phyloP scores from a whole-genome alignment of 345 rosid genomes.

The Lepidium didymum region DNA sequence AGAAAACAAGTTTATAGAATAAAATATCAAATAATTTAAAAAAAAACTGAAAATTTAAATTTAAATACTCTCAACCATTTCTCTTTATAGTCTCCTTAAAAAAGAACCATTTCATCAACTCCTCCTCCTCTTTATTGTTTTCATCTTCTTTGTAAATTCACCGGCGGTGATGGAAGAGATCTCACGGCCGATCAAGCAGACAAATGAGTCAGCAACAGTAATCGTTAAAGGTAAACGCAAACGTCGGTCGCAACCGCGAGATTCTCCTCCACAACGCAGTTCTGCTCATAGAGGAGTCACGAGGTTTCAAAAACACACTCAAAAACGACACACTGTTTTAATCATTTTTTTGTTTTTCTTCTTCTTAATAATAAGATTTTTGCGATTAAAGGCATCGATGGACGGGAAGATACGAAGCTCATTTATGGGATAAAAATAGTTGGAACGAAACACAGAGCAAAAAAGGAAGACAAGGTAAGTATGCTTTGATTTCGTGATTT shows the following conservation, averaged over 20 bases:
- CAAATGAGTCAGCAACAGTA: constrained; percentile 15
- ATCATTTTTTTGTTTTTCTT: background rate
- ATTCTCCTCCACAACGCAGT: constrained; percentile 88
- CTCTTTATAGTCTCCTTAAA: constrained; percentile 12
- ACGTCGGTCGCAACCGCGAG: constrained; percentile 71
- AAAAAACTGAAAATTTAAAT: background rate
- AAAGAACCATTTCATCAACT: background rate
- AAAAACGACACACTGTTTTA: background rate
- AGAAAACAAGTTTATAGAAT: background rate
- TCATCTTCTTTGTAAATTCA: background rate
- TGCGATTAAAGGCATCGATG: constrained; percentile 53
- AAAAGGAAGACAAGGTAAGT: constrained; percentile 80
- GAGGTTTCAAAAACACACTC: constrained; percentile 33
- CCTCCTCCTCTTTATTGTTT: background rate
- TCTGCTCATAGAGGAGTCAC: constrained; percentile 86
- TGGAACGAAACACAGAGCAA: constrained; percentile 81
- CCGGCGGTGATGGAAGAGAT: constrained; percentile 23
- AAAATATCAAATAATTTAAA: background rate
- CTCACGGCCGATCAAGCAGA: constrained; percentile 7
- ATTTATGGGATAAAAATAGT: constrained; percentile 80
- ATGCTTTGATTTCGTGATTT: constrained; percentile 23
- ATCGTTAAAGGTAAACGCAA: constrained; percentile 57
- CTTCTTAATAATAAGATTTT: background rate
- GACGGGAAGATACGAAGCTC: constrained; percentile 86
- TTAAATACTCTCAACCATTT: constrained; percentile 29